phyloP scores from a whole-genome alignment of 2,329 filamentous ascomycete genomes.

The Aspergillus transmontanensis region DNA sequence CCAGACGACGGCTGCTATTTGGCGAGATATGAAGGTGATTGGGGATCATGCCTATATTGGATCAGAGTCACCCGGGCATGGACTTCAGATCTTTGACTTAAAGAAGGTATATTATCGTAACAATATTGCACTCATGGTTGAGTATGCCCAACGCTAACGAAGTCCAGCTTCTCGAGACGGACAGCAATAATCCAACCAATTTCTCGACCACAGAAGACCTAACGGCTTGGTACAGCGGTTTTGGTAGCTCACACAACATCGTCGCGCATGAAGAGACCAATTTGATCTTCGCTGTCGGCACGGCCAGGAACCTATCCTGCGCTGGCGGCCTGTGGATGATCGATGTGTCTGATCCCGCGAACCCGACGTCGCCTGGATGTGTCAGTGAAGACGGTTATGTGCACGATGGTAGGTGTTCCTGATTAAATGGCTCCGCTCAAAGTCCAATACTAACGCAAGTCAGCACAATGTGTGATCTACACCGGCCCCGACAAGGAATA shows the following conservation, averaged over 20 bases:
- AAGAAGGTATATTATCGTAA: slow-evolving; percentile 14
- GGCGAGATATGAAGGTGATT: slow-evolving; percentile 24
- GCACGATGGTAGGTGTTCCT: slow-evolving; percentile 16
- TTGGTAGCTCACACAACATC: slow-evolving; percentile 25
- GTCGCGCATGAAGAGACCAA: slow-evolving; percentile 21
- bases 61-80: slow-evolving; percentile 20
- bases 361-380: slow-evolving; percentile 20
- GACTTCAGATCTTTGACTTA: slow-evolving; percentile 23
- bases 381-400: slow-evolving; percentile 23
- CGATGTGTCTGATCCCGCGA: slow-evolving; percentile 21
- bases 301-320: slow-evolving; percentile 15
- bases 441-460: background rate
- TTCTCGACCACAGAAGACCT: slow-evolving; percentile 16
- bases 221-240: slow-evolving; percentile 20
- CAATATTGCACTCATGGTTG: no score
- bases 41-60: slow-evolving; percentile 21
- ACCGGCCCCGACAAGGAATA: slow-evolving; percentile 18
- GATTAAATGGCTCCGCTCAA: background rate
- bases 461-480: slow-evolving; percentile 24
- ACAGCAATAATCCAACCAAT: slow-evolving; percentile 8
- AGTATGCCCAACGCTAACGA: background rate
- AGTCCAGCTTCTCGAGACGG: slow-evolving; percentile 3
- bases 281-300: slow-evolving; percentile 23
- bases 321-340: slow-evolving; percentile 23
- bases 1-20: slow-evolving; percentile 16